Conservation (phyloP, 2,329 filamentous ascomycete genomes). For the Botrytis squamosa region DNA sequence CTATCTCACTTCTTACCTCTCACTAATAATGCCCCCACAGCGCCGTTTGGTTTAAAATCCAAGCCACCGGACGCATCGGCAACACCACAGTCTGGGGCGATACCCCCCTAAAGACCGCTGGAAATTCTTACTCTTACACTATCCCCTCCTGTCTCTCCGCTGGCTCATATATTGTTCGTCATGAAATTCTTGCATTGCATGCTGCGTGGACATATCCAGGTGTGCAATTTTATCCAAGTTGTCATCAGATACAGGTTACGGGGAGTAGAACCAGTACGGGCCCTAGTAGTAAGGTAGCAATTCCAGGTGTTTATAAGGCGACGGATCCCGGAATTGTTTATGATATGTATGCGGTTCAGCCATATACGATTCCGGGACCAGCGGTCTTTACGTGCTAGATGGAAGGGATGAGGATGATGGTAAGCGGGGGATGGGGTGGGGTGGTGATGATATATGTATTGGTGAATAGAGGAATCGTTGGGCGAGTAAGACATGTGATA, state of each 20-base stretch:
- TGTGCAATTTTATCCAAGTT: constrained; percentile 36
- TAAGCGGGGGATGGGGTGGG: too few relatives aligned
- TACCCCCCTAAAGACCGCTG: constrained; percentile 35
- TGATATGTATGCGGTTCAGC: constrained; percentile 43
- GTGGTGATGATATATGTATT: too few relatives aligned
- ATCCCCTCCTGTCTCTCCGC: constrained; percentile 52
- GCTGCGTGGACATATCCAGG: constrained; percentile 44
- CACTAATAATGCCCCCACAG: not conserved
- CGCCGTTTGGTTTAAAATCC: constrained; percentile 48
- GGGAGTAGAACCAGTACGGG: constrained; percentile 46
- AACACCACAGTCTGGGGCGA: constrained; percentile 32
- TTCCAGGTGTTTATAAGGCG: constrained; percentile 50
- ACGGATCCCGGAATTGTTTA: constrained; percentile 43
- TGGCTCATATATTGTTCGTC: constrained; percentile 55
- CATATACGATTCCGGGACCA: constrained; percentile 46
- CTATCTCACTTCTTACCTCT: not conserved
- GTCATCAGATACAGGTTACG: constrained; percentile 48
- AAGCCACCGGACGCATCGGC: constrained; percentile 39
- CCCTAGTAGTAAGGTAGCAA: constrained; percentile 41
- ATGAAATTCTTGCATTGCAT: constrained; percentile 50
- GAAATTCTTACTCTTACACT: constrained; percentile 49
- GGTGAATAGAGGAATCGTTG: not conserved
- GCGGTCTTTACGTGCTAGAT: constrained; percentile 38
- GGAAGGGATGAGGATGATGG: not conserved
- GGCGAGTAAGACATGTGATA: not conserved